Base-by-base conservation (phyloP, 768 basidiomycete genomes). In the Mycena pura region DNA sequence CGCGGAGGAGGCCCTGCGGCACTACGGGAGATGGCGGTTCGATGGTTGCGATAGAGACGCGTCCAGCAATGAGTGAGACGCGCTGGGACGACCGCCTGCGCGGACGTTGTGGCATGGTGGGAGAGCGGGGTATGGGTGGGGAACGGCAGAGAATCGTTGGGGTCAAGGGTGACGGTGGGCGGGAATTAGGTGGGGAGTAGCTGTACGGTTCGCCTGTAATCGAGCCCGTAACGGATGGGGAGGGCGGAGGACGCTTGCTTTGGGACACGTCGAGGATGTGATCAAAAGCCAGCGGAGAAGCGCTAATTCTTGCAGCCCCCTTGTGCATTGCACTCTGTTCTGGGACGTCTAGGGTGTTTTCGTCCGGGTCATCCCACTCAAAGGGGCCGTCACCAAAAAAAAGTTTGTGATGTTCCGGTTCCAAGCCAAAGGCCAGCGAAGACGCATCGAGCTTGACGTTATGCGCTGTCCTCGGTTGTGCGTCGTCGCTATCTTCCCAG, bases 31-130 rank as follows among this genome's bases (percentile, higher is more conserved):
- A 86, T 17, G 90, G 86, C 13, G 90, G 86, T 59, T 92, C 91
- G 68, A 90, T 83, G 44, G 88, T 86, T 6, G 89, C 86, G 58
- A 93, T 92, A 19, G 83, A 87, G 11, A 94, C 86, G 67, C 90
- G 87, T 17, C 92, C 92, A 3, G 92, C 92, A 53, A 94, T 87
- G 38, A 94, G 80, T 14, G 92, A 93, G 24, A 94, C 89, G 47
- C 92, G 85, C 63, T 93, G 92, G 7, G 92, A 93, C 34, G 92
- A 93, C 54, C 92, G 82, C 47, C 90, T 81, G 17, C 92, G 84
- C 31, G 90, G 83, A 6, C 89, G 87, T 31, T 87, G 82, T 21
- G 83, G 81, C 27, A 64, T 21, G 11, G 85, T 82, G 13, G 87
- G 81, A 25, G 87, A 84, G 57, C 78, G 82, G 39, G 79, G 65